A percentile compares a stretch with the other conserved stretches of the same genome.
These are phyloP conservation scores for Colletotrichum tanaceti DNA, from an alignment of 2,329 filamentous ascomycete genomes.

Conservation along the genomic window DNA sequence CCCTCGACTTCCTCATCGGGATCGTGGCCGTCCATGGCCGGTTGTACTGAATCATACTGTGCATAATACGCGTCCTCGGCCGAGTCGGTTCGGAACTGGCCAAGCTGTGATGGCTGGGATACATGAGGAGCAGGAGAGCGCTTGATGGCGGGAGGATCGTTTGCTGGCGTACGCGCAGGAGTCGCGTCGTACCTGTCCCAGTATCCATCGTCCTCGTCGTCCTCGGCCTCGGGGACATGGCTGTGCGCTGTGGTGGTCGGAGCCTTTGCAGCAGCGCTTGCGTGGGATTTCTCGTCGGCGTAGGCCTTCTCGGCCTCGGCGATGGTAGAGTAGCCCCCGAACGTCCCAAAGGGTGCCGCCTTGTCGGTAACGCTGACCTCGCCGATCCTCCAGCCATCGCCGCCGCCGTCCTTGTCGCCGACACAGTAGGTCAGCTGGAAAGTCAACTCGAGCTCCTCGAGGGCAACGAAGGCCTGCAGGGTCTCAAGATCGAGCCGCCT, in stretches of 20 bases:
- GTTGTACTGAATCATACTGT: conserved; percentile 81
- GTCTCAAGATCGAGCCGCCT: conserved; percentile 80
- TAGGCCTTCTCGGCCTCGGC: conserved; percentile 71
- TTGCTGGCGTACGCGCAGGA: conserved; percentile 64
- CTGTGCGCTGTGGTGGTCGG: conserved; percentile 38
- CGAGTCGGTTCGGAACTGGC: conserved; percentile 47
- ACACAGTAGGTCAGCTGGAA: conserved; percentile 78
- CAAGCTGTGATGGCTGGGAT: conserved; percentile 42
- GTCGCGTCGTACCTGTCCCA: conserved; percentile 83
- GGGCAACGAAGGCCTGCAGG: conserved; percentile 72
- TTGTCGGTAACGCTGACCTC: conserved; percentile 73
- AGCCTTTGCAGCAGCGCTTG: conserved; percentile 15
- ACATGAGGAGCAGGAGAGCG: conserved; percentile 69
- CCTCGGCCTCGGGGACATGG: conserved; percentile 50
- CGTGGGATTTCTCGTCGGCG: conserved; percentile 48
- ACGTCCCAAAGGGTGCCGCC: conserved; percentile 65
- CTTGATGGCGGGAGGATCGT: conserved; percentile 63
- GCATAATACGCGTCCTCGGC: conserved; percentile 80
- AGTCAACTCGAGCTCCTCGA: conserved; percentile 70
- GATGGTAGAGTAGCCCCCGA: conserved; percentile 64
- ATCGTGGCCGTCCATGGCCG: conserved; percentile 83
- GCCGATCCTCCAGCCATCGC: conserved; percentile 77
- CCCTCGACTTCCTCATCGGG: conserved; percentile 73
- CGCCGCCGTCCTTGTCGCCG: conserved; percentile 69
- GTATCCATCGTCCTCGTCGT: conserved; percentile 80